Conservation (phyloP, 345 rosid genomes). For the Pelargonium nanum region DNA sequence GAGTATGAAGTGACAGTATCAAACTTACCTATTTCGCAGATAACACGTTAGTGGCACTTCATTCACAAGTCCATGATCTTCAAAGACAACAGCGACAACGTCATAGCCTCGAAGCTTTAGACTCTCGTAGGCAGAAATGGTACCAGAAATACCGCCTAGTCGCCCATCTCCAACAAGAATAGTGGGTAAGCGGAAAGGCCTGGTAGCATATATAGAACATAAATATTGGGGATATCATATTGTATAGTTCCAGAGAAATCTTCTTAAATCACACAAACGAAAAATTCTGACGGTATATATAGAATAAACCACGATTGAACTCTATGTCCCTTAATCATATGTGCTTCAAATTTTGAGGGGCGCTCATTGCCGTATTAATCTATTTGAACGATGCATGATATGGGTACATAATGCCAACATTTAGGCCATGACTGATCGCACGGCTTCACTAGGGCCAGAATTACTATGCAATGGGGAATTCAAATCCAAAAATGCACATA, state of each 20-base stretch:
- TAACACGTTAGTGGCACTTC: conserved; percentile 61
- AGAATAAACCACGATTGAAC: background rate
- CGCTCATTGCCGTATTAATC: background rate
- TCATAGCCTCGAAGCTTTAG: conserved; percentile 74
- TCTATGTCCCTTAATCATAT: background rate
- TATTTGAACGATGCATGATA: no score
- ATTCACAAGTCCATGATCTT: conserved; percentile 81
- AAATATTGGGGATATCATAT: background rate
- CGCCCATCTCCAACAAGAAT: conserved; percentile 92
- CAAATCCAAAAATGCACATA: no score
- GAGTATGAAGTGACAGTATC: background rate
- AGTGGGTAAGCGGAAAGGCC: conserved; percentile 89
- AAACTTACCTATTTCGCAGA: conserved; percentile 54
- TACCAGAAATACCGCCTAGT: conserved; percentile 89
- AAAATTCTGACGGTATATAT: background rate
- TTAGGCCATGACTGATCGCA: background rate
- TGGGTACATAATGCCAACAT: background rate
- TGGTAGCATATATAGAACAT: conserved; percentile 15
- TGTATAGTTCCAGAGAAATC: background rate
- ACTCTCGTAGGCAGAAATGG: conserved; percentile 89
- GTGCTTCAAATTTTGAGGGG: no score
- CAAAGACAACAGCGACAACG: conserved; percentile 66
- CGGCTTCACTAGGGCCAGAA: background rate
- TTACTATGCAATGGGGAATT: background rate
- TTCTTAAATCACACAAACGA: background rate